phyloP scores from a whole-genome alignment of 805 yeast genomes.

The Candida fluviatilis region DNA sequence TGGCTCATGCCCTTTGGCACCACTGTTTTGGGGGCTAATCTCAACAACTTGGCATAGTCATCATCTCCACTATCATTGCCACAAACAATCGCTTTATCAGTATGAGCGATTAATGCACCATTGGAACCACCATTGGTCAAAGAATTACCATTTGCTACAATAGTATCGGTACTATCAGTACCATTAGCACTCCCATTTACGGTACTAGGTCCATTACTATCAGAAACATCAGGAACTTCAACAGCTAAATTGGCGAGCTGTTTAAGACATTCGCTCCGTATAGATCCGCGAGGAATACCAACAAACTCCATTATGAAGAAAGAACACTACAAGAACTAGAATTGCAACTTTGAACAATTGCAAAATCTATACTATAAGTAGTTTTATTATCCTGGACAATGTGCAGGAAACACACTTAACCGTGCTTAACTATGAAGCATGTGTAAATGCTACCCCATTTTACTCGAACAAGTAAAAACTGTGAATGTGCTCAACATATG shows the following conservation, averaged over 20 bases:
- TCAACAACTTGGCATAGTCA: slow-evolving; percentile 19
- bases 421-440: too few species aligned
- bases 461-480: background rate
- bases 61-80: slow-evolving; percentile 11
- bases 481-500: too few species aligned
- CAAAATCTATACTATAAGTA: too few species aligned
- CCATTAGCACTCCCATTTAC: slow-evolving; percentile 4
- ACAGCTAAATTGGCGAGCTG: slow-evolving; percentile 34
- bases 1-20: slow-evolving; percentile 13
- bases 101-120: too few species aligned
- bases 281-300: slow-evolving; percentile 35
- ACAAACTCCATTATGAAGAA: slow-evolving; percentile 33
- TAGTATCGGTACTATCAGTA: background rate
- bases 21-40: slow-evolving; percentile 6
- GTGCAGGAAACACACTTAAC: too few species aligned
- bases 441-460: background rate
- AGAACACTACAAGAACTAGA: background rate
- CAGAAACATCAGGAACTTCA: slow-evolving; percentile 17
- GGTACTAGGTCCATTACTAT: background rate
- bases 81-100: too few species aligned
- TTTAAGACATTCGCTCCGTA: slow-evolving; percentile 35
- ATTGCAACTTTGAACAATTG: too few species aligned
- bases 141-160: too few species aligned
- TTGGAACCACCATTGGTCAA: too few species aligned
- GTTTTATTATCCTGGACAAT: too few species aligned